These are phyloP conservation scores for Pleurotus djamor DNA, from an alignment of 768 basidiomycete species.

Conservation along the genomic window DNA sequence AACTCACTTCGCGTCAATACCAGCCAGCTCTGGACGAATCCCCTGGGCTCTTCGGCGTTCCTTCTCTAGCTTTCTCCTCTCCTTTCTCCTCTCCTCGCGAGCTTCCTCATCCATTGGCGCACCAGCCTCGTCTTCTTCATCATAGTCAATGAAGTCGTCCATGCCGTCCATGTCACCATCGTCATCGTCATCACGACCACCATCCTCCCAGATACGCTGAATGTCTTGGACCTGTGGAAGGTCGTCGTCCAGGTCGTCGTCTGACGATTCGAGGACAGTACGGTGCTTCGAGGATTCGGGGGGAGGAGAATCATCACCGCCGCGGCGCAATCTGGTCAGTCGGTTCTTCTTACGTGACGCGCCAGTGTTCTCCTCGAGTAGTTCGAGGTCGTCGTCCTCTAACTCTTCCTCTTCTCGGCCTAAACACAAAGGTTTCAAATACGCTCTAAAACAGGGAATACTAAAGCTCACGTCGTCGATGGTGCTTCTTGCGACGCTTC, in stretches of 20 bases:
- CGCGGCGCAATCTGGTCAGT: conserved; percentile 69
- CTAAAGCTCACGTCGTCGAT: conserved; percentile 44
- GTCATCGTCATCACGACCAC: conserved; percentile 65
- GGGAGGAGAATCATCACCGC: conserved; percentile 65
- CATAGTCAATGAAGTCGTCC: conserved; percentile 79
- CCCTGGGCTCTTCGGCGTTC: conserved; percentile 64
- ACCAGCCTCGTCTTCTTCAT: conserved; percentile 76
- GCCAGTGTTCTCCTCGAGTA: conserved; percentile 89
- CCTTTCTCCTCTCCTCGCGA: conserved; percentile 70
- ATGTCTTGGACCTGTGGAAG: conserved; percentile 62
- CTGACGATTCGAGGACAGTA: conserved; percentile 66
- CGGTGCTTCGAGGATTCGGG: conserved; percentile 61
- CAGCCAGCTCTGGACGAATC: conserved; percentile 68
- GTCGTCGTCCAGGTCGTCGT: conserved; percentile 67
- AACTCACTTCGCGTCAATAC: conserved; percentile 81
- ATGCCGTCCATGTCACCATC: conserved; percentile 73
- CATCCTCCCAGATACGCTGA: conserved; percentile 83
- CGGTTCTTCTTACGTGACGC: conserved; percentile 67
- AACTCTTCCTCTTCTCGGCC: conserved; percentile 51
- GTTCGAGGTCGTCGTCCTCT: conserved; percentile 92
- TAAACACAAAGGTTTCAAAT: conserved; percentile 4
- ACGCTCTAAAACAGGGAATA: conserved; percentile 7
- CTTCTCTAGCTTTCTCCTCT: conserved; percentile 62
- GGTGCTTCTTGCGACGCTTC: conserved; percentile 66
- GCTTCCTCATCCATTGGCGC: conserved; percentile 72